Evolutionary conservation across 371 early-diverging fungal species (phyloP), one percentile per base, ranked within the genome.

Genomic region (Mortierella sp.): DNA sequence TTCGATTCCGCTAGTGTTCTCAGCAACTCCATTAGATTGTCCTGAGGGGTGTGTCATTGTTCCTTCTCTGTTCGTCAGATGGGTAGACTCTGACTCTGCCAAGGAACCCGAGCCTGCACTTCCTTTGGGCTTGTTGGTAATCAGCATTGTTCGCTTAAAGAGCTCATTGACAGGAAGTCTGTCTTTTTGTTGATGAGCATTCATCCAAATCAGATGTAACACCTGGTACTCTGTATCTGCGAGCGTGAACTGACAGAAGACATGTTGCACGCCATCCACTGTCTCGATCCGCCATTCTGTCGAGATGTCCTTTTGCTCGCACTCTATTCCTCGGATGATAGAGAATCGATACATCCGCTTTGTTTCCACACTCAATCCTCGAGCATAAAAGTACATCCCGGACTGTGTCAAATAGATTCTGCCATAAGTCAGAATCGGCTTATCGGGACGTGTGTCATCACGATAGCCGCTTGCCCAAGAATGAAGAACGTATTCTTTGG

Each of bases 281-380:
- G 78, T 76, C 56, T 70, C 78, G 24, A 76, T 76, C 10, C 78
- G 57, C 78, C 78, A 76, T 23, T 76, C 78, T 18, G 78, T 76
- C 45, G 63, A 66, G 21, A 76, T 76, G 24, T 76, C 78, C 53
- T 63, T 76, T 63, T 76, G 78, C 24, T 76, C 78, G 28, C 66
- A 76, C 24, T 76, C 78, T 12, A 76, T 76, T 16, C 78, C 78
- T 10, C 67, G 70, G n/a, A 76, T 66, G 1, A 58, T 47, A 13
- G 78, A 76, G 56, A 76, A 76, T 10, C 78, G 70, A 30, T 58
- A 76, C 78, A 76, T 76, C 23, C 78, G 57, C 52, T 76, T 76
- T 3, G 71, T 70, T 41, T 76, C 78, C 19, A 76, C 42, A n/a
- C 78, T 76, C 46, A 76, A 46, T 18, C 43, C 78, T 1, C 78